Evolutionary conservation across 768 basidiomycete species (phyloP).

Genomic region (Neoboletus brunneissimus): DNA sequence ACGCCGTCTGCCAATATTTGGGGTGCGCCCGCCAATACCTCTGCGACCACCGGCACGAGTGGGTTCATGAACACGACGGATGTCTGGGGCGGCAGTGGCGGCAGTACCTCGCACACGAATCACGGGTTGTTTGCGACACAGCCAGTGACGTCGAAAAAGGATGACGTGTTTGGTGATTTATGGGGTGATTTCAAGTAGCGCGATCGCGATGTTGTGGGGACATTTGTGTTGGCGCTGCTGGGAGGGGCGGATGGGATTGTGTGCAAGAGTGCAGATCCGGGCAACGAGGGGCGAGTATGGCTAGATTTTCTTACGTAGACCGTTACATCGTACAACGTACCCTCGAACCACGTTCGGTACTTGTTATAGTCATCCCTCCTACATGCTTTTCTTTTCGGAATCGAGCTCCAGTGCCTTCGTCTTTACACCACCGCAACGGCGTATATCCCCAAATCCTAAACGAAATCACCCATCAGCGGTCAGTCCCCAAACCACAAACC

Average conservation of each 20-base stretch:
- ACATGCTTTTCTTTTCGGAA: not conserved
- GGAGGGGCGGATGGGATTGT: not conserved
- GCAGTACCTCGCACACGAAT: conserved; percentile 31
- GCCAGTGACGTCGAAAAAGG: conserved; percentile 50
- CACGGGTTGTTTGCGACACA: conserved; percentile 35
- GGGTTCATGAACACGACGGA: conserved; percentile 43
- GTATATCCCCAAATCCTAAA: not conserved
- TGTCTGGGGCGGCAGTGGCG: conserved; percentile 54
- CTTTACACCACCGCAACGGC: not conserved
- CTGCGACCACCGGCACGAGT: conserved; percentile 7
- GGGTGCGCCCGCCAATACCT: conserved; percentile 19
- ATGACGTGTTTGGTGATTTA: conserved; percentile 78
- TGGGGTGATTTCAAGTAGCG: conserved; percentile 78
- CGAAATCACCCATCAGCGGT: not conserved
- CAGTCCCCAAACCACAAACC: not conserved
- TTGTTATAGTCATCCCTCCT: not conserved
- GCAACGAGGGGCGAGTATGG: too few species aligned
- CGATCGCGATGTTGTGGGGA: not conserved
- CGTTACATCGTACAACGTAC: not conserved
- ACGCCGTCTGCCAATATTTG: conserved; percentile 34
- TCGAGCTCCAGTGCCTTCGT: not conserved
- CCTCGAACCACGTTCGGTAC: not conserved
- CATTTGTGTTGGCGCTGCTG: not conserved
- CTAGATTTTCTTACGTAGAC: not conserved
- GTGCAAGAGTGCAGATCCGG: not conserved